Evolutionary conservation across 2,329 filamentous ascomycete genomes (phyloP).

Genomic region (Tympanopsis confertula): DNA sequence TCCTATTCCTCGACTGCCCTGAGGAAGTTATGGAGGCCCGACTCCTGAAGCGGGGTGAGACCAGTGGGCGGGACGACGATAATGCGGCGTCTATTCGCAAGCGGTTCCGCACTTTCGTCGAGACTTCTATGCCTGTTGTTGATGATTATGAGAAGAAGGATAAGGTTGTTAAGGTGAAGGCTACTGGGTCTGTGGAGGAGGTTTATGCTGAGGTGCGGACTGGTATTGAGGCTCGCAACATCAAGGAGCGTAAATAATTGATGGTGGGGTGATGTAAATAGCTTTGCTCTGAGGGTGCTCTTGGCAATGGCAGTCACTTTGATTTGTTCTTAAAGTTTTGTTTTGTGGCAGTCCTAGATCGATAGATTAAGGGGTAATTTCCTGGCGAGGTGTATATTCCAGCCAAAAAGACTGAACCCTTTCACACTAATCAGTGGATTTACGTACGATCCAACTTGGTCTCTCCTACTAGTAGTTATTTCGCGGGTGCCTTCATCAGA

Average conservation of each 20-base stretch:
- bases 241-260: background rate
- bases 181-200: conserved; percentile 23
- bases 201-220: conserved; percentile 32
- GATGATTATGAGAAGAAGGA: conserved; percentile 43
- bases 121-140: conserved; percentile 58
- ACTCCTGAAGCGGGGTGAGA: conserved; percentile 51
- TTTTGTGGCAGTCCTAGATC: too few relatives aligned
- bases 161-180: conserved; percentile 44
- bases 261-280: too few relatives aligned
- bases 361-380: too few relatives aligned
- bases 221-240: conserved; percentile 29
- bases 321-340: too few relatives aligned
- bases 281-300: too few relatives aligned
- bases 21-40: conserved; percentile 50
- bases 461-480: too few relatives aligned
- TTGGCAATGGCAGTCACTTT: too few relatives aligned
- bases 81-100: conserved; percentile 56
- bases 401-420: too few relatives aligned
- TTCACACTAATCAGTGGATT: too few relatives aligned
- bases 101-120: conserved; percentile 50
- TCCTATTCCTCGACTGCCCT: conserved; percentile 51
- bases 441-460: too few relatives aligned
- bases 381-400: too few relatives aligned
- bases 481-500: too few relatives aligned
- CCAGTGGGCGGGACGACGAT: conserved; percentile 50